phyloP scores from a whole-genome alignment of 2,329 filamentous ascomycete genomes.

The Pseudocercospora vitis region DNA sequence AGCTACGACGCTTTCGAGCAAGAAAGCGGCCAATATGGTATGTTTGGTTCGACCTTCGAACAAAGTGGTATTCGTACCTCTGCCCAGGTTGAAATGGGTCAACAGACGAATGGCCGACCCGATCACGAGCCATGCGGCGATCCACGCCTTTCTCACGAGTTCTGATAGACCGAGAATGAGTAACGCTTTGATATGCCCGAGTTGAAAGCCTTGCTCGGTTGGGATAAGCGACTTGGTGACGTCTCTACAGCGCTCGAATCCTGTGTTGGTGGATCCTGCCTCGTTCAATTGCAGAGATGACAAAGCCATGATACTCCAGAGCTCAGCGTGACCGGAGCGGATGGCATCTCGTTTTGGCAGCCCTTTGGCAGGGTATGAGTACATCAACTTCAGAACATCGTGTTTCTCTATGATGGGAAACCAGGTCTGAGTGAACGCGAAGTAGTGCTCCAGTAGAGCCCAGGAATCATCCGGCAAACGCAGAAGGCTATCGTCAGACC shows the following conservation, averaged over 20 bases:
- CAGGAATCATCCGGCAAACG: conserved; percentile 56
- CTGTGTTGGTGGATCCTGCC: not conserved
- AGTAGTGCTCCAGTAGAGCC: conserved; percentile 69
- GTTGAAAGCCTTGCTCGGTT: conserved; percentile 32
- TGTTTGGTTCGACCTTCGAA: conserved; percentile 38
- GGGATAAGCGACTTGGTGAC: conserved; percentile 26
- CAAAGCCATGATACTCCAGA: conserved; percentile 48
- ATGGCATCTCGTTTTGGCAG: conserved; percentile 33
- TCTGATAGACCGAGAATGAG: conserved; percentile 60
- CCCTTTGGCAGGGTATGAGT: conserved; percentile 53
- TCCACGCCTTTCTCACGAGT: conserved; percentile 58
- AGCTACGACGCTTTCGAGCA: conserved; percentile 61
- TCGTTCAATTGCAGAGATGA: conserved; percentile 10
- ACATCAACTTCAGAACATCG: conserved; percentile 59
- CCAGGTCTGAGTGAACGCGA: conserved; percentile 75
- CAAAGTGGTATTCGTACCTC: conserved; percentile 16
- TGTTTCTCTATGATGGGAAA: conserved; percentile 71
- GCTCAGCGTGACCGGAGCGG: conserved; percentile 44
- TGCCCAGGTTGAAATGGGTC: conserved; percentile 37
- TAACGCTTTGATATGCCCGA: conserved; percentile 46
- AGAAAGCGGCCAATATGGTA: conserved; percentile 59
- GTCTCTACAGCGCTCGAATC: conserved; percentile 13
- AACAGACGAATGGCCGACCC: conserved; percentile 62
- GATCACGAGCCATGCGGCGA: conserved; percentile 63
- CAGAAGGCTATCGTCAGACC: conserved; percentile 4